Base-by-base conservation (phyloP, 75 land plant species). In the Sequoia sempervirens region DNA sequence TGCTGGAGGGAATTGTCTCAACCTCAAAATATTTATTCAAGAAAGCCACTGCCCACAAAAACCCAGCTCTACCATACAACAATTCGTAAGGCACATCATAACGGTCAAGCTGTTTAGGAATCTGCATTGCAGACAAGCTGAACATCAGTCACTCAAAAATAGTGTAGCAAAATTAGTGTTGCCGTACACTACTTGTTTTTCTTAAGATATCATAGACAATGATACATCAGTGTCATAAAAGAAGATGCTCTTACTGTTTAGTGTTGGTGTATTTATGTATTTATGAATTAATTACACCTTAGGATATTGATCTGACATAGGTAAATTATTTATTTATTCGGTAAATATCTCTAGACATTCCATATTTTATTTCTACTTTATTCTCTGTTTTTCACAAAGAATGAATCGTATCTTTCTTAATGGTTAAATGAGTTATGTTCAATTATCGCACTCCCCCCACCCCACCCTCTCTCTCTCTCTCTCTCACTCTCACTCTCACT, bases 31-130 rank as follows among this genome's bases (percentile, higher is more conserved):
- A 82, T 80, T 93, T 88, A 84, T 97, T 97, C 47, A 97, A 86
- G 86, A 93, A 95, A 13, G 84, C 87, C 66, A 92, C 92, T 58
- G 97, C 92, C 97, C 97, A 97, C 45, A 97, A 80, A 80, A 89
- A 97, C 52, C 99, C 99, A 79, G 89, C 93, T 88, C 93, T 91
- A 68, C 99, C 99, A 90, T 95, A 97, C 80, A 95, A 81, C 34
- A 97, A 87, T 84, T 97, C 99, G 84, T 95, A 90, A 34, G 99
- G 96, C 84, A 97, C 83, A 46, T 84, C 86, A 84, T 83, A 80
- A 40, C 83, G 79, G 74, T 84, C 90, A 50, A 84, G 20, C 86
- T 86, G 84, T 68, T 82, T 80, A 41, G 89, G 85, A 32, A 89
- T 84, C 81, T 82, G 83, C 52, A 91, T 88, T 90, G 89, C 85